phyloP scores from a whole-genome alignment of 106 monocot genomes.

The Alisma plantagoaquatica region DNA sequence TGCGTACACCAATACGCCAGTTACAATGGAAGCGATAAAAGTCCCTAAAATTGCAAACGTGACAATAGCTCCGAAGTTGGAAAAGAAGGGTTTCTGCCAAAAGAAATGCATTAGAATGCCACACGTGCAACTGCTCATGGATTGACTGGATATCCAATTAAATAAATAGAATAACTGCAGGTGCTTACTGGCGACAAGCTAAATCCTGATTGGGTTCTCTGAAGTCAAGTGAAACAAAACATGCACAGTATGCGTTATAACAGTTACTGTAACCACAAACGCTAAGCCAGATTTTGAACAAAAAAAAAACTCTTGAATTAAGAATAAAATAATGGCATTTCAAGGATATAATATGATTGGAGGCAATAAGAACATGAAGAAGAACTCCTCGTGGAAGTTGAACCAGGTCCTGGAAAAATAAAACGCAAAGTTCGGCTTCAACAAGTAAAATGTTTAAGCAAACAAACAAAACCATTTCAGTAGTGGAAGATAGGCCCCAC shows the following conservation, averaged over 20 bases:
- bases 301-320: too few species aligned
- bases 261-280: too few species aligned
- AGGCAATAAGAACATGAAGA: slow-evolving; percentile 94
- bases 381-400: slow-evolving; percentile 99
- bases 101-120: background rate
- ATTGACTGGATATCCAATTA: background rate
- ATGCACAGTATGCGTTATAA: too few species aligned
- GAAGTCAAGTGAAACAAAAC: slow-evolving; percentile 72
- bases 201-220: slow-evolving; percentile 86
- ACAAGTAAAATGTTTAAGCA: background rate
- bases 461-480: background rate
- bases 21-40: slow-evolving; percentile 83
- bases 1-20: slow-evolving; percentile 90
- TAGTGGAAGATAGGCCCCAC: slow-evolving; percentile 23
- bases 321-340: too few species aligned
- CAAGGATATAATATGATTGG: slow-evolving; percentile 99
- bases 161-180: background rate
- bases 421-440: background rate
- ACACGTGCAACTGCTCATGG: too few species aligned
- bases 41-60: slow-evolving; percentile 96
- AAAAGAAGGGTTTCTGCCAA: slow-evolving; percentile 94
- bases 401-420: slow-evolving; percentile 65
- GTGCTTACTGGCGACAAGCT: slow-evolving; percentile 94
- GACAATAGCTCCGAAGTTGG: slow-evolving; percentile 96
- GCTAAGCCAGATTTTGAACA: too few species aligned